Evolutionary conservation across 2,329 filamentous ascomycete species (phyloP).

Genomic region (Aspergillus latus): DNA sequence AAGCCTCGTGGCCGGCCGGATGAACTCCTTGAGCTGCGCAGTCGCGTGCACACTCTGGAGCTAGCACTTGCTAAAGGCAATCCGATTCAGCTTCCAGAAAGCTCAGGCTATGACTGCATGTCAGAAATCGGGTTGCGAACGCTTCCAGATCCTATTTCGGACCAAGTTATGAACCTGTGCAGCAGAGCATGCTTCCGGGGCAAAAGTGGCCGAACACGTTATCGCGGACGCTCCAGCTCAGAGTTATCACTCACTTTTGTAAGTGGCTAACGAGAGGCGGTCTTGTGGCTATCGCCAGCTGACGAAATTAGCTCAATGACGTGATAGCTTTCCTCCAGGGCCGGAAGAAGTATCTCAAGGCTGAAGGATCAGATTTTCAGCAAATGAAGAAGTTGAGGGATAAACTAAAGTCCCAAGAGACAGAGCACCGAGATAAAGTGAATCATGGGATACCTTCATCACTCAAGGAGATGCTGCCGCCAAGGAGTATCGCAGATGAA

Average conservation of each 20-base stretch:
- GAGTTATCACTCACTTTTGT: constrained; percentile 34
- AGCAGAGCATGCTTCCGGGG: constrained; percentile 31
- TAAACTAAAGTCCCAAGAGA: constrained; percentile 31
- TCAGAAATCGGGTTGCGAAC: constrained; percentile 16
- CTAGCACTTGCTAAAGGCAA: constrained; percentile 24
- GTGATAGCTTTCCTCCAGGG: constrained; percentile 28
- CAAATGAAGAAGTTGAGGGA: constrained; percentile 32
- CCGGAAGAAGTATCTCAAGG: constrained; percentile 20
- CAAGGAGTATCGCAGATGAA: constrained; percentile 47
- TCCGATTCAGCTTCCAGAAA: constrained; percentile 28
- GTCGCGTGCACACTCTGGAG: constrained; percentile 30
- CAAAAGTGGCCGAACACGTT: constrained; percentile 32
- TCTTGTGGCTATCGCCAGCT: constrained; percentile 1
- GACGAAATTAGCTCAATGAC: constrained; percentile 29
- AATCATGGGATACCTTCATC: constrained; percentile 31
- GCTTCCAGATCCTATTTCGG: constrained; percentile 23
- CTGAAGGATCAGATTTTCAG: constrained; percentile 24
- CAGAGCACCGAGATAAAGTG: constrained; percentile 30
- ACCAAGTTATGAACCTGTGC: constrained; percentile 30
- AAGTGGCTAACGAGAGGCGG: constrained; percentile 13
- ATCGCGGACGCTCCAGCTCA: constrained; percentile 34
- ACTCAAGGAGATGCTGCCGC: constrained; percentile 46
- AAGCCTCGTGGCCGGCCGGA: constrained; percentile 26
- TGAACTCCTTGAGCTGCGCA: constrained; percentile 33
- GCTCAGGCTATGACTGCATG: constrained; percentile 19